Evolutionary conservation across 2,329 filamentous ascomycete species (phyloP), one percentile per base, ranked within the genome.

Genomic region (Colletotrichum chrysophilum): DNA sequence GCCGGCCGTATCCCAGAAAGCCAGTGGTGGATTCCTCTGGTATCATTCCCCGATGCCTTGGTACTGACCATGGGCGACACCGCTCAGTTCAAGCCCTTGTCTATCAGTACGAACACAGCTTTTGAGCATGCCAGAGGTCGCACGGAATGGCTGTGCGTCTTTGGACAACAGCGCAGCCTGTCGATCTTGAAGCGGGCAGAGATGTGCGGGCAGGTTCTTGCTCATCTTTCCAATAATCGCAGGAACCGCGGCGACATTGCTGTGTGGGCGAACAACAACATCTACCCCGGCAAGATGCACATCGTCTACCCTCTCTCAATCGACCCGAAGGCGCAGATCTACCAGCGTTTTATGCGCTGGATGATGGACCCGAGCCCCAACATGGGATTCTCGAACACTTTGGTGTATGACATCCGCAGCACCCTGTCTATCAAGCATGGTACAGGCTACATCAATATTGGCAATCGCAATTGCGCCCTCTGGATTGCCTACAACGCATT

Each of bases 1-100:
- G 58, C 67, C 36, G 71, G 66, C 4, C 58, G 66, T 6, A 70
- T 74, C 9, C 66, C 71, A 4, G 71, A 74, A 34, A 34, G 58
- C 28, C 66, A 66, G 12, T 74, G 56, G 58, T 74, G 71, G 71
- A 74, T 74, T 14, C 58, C 71, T 8, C 12, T 74, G 7, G 36
- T 68, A 0, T 24, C 24, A 3, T 71, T 74, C 21, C 66, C 58
- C 3, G 48, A 70, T 21, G 58, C 66, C 4, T 21, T 48, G 18
- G 48, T 74, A 3, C 24, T 74, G 5, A 71, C 18, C 4, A 52
- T 65, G 52, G 71, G 71, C 14, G 71, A 74, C 60, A 71, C 52
- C n/a, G 30, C 32, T 28, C 67, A 71, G 24, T 71, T 71, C 48
- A 70, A 34, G 16, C 67, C 71, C 26, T 12, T 65, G 60, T 56